Percentiles rank a stretch among this genome's conserved stretches.
These are phyloP conservation scores for Vitrella brassicaformis DNA, from an alignment of 73 alveolate species.

Conservation along the genomic window DNA sequence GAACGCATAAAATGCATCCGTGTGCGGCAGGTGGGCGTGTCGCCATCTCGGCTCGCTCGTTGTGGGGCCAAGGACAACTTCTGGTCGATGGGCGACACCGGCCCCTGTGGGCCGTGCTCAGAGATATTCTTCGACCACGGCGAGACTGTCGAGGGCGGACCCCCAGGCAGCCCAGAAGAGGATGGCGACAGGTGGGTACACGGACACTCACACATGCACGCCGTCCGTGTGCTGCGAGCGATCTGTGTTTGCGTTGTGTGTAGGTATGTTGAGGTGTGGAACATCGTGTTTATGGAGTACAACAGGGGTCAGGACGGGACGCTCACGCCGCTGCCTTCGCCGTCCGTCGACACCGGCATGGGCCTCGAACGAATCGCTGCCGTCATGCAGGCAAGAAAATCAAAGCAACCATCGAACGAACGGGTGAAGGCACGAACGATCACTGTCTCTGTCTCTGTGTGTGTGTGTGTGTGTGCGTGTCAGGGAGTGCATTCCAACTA, in stretches of 20 bases:
- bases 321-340: constrained; percentile 21
- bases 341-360: constrained; percentile 7
- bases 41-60: too few species aligned
- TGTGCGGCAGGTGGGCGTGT: too few species aligned
- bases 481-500: neutral
- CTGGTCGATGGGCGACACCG: neutral
- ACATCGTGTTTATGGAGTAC: neutral
- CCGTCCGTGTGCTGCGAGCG: too few species aligned
- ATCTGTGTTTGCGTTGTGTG: too few species aligned
- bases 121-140: neutral
- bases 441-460: too few species aligned
- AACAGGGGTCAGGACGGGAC: constrained; percentile 15
- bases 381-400: too few species aligned
- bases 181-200: too few species aligned
- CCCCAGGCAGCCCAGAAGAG: neutral
- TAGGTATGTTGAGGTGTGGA: neutral
- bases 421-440: too few species aligned
- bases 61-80: neutral
- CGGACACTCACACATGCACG: too few species aligned
- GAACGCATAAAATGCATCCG: too few species aligned
- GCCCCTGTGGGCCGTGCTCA: neutral
- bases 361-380: neutral
- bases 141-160: neutral
- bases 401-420: too few species aligned
- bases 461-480: too few species aligned